These are phyloP conservation scores for Dictyostelium capitatum DNA, from an alignment of 78 protist species.

Conservation along the genomic window DNA sequence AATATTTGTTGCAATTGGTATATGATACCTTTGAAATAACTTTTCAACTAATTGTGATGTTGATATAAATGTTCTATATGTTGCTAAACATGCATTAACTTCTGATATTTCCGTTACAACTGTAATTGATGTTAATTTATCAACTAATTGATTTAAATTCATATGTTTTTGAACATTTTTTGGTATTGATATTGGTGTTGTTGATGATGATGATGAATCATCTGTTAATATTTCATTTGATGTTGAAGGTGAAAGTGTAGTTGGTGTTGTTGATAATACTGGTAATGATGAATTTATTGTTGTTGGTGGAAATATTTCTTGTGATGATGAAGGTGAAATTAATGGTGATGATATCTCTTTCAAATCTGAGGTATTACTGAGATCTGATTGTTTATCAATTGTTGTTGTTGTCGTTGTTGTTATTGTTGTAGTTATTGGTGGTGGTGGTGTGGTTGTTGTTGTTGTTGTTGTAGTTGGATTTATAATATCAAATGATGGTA, in stretches of 20 bases:
- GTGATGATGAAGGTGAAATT: background rate
- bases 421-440: background rate
- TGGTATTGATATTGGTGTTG: background rate
- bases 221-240: background rate
- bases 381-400: slow-evolving; percentile 2
- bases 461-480: background rate
- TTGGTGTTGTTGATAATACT: background rate
- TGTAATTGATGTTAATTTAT: slow-evolving; percentile 67
- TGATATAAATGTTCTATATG: slow-evolving; percentile 65
- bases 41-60: slow-evolving; percentile 54
- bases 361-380: slow-evolving; percentile 11
- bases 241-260: background rate
- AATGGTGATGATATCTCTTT: background rate
- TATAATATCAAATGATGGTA: slow-evolving; percentile 18
- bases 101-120: slow-evolving; percentile 54
- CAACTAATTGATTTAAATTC: slow-evolving; percentile 74
- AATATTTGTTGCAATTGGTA: slow-evolving; percentile 27
- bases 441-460: background rate
- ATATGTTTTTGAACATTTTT: slow-evolving; percentile 12
- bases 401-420: background rate
- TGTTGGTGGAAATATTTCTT: background rate
- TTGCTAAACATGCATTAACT: slow-evolving; percentile 72
- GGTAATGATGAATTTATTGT: background rate
- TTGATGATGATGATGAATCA: background rate
- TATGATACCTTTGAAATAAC: slow-evolving; percentile 56